Evolutionary conservation across 352 stramenopile genomes (phyloP), one percentile per base, ranked within the genome.

Genomic region (Paralagenidium karlingii): DNA sequence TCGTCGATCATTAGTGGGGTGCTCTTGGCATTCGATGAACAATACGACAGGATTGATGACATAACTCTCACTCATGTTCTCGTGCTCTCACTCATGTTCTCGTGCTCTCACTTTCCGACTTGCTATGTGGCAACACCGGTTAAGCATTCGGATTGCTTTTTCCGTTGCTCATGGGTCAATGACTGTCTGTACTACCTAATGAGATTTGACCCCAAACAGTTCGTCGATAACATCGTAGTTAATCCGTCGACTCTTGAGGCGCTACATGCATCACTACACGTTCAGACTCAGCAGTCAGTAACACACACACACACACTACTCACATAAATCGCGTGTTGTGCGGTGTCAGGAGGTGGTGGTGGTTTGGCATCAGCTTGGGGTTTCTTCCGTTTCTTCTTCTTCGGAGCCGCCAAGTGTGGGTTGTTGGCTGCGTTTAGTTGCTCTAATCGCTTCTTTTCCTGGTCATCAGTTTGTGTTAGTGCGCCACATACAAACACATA

Each of bases 141-240:
- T n/a, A n/a, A n/a, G n/a, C n/a, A n/a, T n/a, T n/a, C n/a, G n/a
- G n/a, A n/a, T n/a, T n/a, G n/a, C n/a, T n/a, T n/a, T n/a, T n/a
- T n/a, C n/a, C n/a, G n/a, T n/a, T n/a, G n/a, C n/a, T n/a, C n/a
- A n/a, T n/a, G n/a, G n/a, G n/a, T n/a, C n/a, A n/a, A n/a, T n/a
- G n/a, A n/a, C n/a, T n/a, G n/a, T n/a, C n/a, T n/a, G n/a, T n/a
- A n/a, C n/a, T n/a, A n/a, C n/a, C n/a, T n/a, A n/a, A n/a, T n/a
- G n/a, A n/a, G n/a, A n/a, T n/a, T n/a, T n/a, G n/a, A n/a, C 73
- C 21, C 75, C 78, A 67, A 91, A 91, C 34, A 91, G 65, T 58
- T 91, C 75, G 45, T 87, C 66, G 52, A 91, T 86, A 34, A 89
- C 78, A 60, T 91, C 78, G 47, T 91, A 89, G 54, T 91, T 91